phyloP scores from a whole-genome alignment of 805 yeast species.

The Candida endomychidarum region DNA sequence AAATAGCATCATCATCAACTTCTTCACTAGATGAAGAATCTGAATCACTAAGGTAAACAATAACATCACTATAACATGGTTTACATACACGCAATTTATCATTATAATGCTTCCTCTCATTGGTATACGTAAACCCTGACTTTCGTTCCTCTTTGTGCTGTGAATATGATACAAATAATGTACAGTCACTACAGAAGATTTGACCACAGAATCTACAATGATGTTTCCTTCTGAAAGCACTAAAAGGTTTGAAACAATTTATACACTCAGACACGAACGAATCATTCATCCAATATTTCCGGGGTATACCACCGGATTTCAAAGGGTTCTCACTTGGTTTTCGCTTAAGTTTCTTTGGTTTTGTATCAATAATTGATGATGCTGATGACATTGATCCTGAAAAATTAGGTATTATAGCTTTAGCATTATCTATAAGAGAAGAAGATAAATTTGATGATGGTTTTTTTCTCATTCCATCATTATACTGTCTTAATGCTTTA shows the following conservation, averaged over 20 bases:
- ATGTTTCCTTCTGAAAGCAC: constrained; percentile 86
- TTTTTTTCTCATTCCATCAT: constrained; percentile 22
- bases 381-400: constrained; percentile 29
- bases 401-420: constrained; percentile 31
- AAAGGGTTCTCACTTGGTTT: constrained; percentile 39
- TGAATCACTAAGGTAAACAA: constrained; percentile 67
- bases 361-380: constrained; percentile 22
- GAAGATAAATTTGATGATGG: constrained; percentile 33
- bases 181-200: constrained; percentile 85
- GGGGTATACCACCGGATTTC: constrained; percentile 55
- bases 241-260: constrained; percentile 74
- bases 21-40: constrained; percentile 41
- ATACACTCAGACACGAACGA: constrained; percentile 87
- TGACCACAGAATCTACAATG: constrained; percentile 97
- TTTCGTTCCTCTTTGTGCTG: constrained; percentile 42
- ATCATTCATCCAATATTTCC: constrained; percentile 95
- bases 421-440: constrained; percentile 40
- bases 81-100: constrained; percentile 78
- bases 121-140: constrained; percentile 14
- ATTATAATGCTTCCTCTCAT: constrained; percentile 46
- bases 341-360: constrained; percentile 19
- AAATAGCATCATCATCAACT: constrained; percentile 21
- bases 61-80: constrained; percentile 72
- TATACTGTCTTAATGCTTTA: constrained; percentile 21
- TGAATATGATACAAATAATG: constrained; percentile 64